These are phyloP conservation scores for Orobanche coerulescens DNA, from an alignment of 257 asterid species.

Conservation along the genomic window DNA sequence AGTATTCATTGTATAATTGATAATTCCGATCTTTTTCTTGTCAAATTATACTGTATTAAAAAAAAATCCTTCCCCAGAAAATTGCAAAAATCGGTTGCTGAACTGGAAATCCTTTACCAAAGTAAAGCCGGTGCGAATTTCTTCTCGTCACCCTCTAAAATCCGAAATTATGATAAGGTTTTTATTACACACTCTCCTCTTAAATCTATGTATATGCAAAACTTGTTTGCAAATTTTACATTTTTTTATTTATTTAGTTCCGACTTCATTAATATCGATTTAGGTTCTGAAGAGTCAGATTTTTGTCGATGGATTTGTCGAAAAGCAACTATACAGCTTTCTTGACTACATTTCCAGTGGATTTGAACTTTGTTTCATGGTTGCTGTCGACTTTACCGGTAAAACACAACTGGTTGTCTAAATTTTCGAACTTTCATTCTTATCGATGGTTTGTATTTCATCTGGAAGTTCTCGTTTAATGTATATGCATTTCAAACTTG, in stretches of 20 bases:
- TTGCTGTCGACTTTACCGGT: constrained; percentile 89
- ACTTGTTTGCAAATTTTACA: background rate
- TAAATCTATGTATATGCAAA: background rate
- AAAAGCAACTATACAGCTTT: constrained; percentile 60
- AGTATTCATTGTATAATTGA: background rate
- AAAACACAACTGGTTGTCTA: background rate
- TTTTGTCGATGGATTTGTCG: constrained; percentile 51
- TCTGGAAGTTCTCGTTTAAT: constrained; percentile 5
- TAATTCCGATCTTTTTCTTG: background rate
- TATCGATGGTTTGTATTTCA: background rate
- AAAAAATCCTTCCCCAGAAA: constrained; percentile 29
- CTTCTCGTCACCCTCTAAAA: constrained; percentile 42
- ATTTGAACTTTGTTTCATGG: constrained; percentile 78
- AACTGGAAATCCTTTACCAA: constrained; percentile 48
- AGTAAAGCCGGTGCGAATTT: constrained; percentile 50
- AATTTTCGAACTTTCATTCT: background rate
- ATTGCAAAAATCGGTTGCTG: constrained; percentile 55
- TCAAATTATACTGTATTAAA: background rate
- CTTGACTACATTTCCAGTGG: constrained; percentile 82
- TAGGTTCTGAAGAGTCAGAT: constrained; percentile 55
- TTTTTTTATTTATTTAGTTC: no score
- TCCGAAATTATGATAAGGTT: constrained; percentile 52
- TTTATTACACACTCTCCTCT: constrained; percentile 10
- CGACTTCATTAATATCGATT: constrained; percentile 1
- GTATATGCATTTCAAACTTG: constrained; percentile 14